phyloP scores from a whole-genome alignment of 257 asterid species.

The Anisodus tanguticus region DNA sequence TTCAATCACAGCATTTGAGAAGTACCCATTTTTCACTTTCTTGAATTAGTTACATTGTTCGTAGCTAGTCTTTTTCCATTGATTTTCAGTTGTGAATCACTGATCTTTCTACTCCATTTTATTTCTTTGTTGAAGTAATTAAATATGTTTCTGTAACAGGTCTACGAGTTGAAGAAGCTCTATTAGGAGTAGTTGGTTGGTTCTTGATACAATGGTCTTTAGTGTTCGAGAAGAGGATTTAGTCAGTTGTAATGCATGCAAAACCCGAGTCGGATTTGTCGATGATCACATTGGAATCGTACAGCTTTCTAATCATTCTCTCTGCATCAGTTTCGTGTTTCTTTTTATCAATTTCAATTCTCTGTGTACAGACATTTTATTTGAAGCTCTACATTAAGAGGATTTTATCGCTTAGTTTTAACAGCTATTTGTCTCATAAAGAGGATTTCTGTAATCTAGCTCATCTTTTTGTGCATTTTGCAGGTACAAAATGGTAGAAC shows the following conservation, averaged over 20 bases:
- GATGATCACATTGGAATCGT: not conserved
- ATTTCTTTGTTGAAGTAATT: not conserved
- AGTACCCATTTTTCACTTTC: not conserved
- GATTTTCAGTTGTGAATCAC: not conserved
- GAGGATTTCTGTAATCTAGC: too few species aligned
- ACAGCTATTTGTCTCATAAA: too few species aligned
- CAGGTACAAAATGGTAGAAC: not conserved
- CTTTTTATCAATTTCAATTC: not conserved
- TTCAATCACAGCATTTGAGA: not conserved
- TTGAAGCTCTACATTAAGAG: not conserved
- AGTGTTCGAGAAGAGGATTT: not conserved
- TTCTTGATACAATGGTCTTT: slow-evolving; percentile 2
- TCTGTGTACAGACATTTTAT: not conserved
- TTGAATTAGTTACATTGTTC: not conserved
- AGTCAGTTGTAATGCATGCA: not conserved
- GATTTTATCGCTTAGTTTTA: too few species aligned
- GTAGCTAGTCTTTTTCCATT: not conserved
- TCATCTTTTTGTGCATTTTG: not conserved
- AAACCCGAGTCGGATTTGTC: not conserved
- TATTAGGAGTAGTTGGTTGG: not conserved
- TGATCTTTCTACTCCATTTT: not conserved
- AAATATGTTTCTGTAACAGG: not conserved
- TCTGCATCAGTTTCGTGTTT: not conserved
- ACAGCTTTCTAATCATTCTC: not conserved
- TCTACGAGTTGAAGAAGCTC: not conserved